A percentile compares a stretch with the other conserved stretches of the same genome.
These are phyloP conservation scores for Nemophila menziesii DNA, from an alignment of 257 asterid genomes.

Conservation along the genomic window DNA sequence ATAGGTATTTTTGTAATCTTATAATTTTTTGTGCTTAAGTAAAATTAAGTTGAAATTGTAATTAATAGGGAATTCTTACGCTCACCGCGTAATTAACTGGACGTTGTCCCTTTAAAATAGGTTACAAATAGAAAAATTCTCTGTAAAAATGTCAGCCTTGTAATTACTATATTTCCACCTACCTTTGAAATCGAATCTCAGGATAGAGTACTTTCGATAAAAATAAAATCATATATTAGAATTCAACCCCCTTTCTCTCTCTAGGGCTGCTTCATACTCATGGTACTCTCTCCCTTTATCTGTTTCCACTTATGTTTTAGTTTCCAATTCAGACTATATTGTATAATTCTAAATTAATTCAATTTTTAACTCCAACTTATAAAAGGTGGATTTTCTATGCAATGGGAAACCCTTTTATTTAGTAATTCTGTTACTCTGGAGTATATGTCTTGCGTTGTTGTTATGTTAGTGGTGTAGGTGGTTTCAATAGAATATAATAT, in stretches of 20 bases:
- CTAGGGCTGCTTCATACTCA: not conserved
- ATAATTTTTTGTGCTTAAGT: too few relatives aligned
- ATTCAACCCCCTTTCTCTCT: not conserved
- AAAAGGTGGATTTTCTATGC: not conserved
- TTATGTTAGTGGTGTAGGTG: not conserved
- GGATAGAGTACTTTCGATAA: too few relatives aligned
- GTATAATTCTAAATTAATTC: not conserved
- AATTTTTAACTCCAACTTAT: not conserved
- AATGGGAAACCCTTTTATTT: not conserved
- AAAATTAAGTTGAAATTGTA: too few relatives aligned
- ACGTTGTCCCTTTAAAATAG: too few relatives aligned
- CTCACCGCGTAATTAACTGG: too few relatives aligned
- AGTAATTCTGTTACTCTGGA: not conserved
- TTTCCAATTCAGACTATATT: too few relatives aligned
- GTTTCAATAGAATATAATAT: too few relatives aligned
- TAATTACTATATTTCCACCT: too few relatives aligned
- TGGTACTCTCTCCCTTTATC: not conserved
- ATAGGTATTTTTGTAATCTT: too few relatives aligned
- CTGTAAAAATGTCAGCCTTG: too few relatives aligned
- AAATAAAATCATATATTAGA: not conserved
- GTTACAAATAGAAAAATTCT: too few relatives aligned
- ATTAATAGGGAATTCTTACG: too few relatives aligned
- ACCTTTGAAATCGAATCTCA: not conserved
- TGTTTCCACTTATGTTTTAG: not conserved
- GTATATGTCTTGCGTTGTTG: not conserved